Base-by-base conservation (phyloP, 1,284 basidiomycete genomes). In the Microbotryomycetes sp. region DNA sequence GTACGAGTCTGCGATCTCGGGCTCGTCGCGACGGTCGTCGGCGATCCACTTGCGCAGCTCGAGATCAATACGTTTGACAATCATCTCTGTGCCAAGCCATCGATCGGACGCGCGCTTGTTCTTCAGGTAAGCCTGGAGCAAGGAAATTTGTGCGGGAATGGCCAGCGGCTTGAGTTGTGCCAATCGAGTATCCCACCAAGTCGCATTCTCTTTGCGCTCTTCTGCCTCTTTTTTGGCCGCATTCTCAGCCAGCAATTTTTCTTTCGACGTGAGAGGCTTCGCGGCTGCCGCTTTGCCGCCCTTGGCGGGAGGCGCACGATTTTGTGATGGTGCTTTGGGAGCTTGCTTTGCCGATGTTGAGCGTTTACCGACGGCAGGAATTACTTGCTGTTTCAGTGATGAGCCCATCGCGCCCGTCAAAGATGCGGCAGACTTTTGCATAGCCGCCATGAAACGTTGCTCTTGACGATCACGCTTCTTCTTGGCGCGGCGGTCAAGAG, bases 351-450 rank as follows among this genome's bases (percentile, higher is more conserved):
- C 31, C 23, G 48, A 45, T 24, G 49, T 56, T 7, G 60, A 61
- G 11, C 61, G 61, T 53, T 63, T 65, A 26, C 68, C 68, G 16
- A 68, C 60, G 5, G 80, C 67, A 2, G 78, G 74, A 59, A 86
- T 85, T 18, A 79, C 76, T 31, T 82, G 79, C 58, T 79, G 79
- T 68, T 81, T 76, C 31, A 86, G 74, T 3, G 74, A 73, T 1
- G 75, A 76, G 0, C 85, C 85, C 0, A 78, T 77, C 1, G 83
- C 83, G 0, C 85, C 85, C 0, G 82, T 84, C 59, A 87, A 70
- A 1, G 83, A 83, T 46, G 79, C 79, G 5, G 85, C 84, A 50
- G 83, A 82, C 59, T 77, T 75, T 61, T 84, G 82, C 60, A 86
- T 67, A 18, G 69, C 75, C 27, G 77, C 74, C 81, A 84, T 84